Percentiles rank a stretch among this genome's conserved stretches.
These are phyloP conservation scores for Beauveria sp. DNA, from an alignment of 2,329 filamentous ascomycete genomes.

Conservation along the genomic window DNA sequence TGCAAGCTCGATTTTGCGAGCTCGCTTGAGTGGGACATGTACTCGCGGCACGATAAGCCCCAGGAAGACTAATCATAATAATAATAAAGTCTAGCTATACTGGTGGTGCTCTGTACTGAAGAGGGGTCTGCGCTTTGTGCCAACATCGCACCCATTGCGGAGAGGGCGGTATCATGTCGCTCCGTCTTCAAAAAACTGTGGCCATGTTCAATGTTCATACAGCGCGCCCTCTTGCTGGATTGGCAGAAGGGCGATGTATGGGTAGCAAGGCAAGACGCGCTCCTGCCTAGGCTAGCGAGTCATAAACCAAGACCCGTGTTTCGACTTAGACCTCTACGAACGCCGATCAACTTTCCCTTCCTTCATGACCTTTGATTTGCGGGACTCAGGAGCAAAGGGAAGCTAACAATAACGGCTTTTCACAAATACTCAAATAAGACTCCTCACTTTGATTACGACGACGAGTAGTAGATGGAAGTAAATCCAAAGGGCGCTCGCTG, in stretches of 20 bases:
- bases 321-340: background rate
- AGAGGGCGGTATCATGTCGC: background rate
- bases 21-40: conserved; percentile 53
- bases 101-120: background rate
- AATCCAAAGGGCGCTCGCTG: background rate
- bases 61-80: conserved; percentile 20
- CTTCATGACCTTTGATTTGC: background rate
- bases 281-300: background rate
- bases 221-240: background rate
- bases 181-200: background rate
- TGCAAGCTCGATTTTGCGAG: conserved; percentile 51
- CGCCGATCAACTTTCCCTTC: background rate
- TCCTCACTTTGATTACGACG: background rate
- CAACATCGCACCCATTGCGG: background rate
- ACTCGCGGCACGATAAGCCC: conserved; percentile 51
- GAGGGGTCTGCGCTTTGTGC: background rate
- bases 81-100: background rate
- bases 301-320: background rate
- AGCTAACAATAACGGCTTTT: background rate
- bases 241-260: background rate
- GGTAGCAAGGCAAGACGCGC: background rate
- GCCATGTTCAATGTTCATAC: background rate
- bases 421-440: background rate
- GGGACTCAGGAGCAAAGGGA: background rate
- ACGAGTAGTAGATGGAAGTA: background rate